phyloP scores from a whole-genome alignment of 2,329 filamentous ascomycete species.

The Fusarium sp. region DNA sequence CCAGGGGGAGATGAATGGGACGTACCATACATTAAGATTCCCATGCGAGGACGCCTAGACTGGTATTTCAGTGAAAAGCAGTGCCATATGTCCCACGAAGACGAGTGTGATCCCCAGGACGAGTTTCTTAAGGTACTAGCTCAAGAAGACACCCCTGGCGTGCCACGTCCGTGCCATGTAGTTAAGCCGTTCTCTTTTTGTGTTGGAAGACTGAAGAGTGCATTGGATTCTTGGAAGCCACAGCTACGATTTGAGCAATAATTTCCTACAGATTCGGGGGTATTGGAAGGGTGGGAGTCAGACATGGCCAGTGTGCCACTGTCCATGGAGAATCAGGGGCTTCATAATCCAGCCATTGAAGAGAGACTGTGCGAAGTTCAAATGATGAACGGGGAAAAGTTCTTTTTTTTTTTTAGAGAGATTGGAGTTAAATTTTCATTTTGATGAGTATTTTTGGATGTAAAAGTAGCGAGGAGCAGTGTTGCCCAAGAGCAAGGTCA shows the following conservation, averaged over 20 bases:
- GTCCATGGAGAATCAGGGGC: not conserved
- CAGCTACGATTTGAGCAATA: fast-evolving
- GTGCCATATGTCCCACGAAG: not conserved
- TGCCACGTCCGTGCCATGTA: fast-evolving
- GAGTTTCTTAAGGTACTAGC: not conserved
- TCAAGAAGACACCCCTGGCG: not conserved
- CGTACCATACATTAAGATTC: not conserved
- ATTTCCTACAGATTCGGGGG: not conserved
- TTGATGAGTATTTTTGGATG: not conserved
- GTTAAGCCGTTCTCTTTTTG: not conserved
- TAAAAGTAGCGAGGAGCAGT: not conserved
- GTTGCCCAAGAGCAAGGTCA: no score
- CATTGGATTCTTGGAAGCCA: fast-evolving
- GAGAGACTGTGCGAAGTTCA: not conserved
- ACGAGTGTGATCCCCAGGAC: not conserved
- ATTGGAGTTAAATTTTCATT: not conserved
- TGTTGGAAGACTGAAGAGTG: fast-evolving
- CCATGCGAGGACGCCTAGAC: not conserved
- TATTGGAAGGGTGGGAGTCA: not conserved
- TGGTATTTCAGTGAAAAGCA: not conserved
- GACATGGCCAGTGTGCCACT: not conserved
- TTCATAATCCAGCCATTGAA: not conserved
- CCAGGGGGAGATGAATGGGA: not conserved
- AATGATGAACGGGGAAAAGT: not conserved
- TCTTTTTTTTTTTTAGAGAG: not conserved